Evolutionary conservation across 768 basidiomycete species (phyloP), one percentile per base, ranked within the genome.

Genomic region (Panellus pusillus): DNA sequence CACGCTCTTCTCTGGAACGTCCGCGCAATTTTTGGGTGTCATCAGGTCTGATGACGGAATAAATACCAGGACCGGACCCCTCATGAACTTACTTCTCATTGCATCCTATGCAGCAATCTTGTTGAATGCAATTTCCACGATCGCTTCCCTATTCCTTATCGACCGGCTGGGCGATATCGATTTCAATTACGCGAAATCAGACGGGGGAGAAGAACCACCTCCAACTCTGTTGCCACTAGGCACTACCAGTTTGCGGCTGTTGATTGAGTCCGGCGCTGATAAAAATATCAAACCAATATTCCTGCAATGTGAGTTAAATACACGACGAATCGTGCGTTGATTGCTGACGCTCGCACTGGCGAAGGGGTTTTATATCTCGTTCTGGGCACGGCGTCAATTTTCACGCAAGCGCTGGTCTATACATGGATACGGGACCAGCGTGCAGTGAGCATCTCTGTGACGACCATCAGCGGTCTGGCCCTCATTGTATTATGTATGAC

Each of bases 91-190:
- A 9, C 17, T 47, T 18, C 9, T 24, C 13, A 19, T 53, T n/a
- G 24, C 52, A 14, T 53, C 52, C 28, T 53, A 46, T 24, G 45
- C 44, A 7, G 52, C 52, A 9, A 53, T 53, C 3, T 44, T 53
- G 3, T 45, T 53, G 44, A 53, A 53, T 17, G 20, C 18, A 4
- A 28, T 53, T 15, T 15, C 52, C 6, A 53, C 44, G 6, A 3
- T 53, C 2, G 44, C 44, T 11, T 46, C 52, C 7, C 35, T 53
- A 1, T 46, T 53, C n/a, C 31, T 53, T 17, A 31, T 53, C 17
- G 52, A 53, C 27, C 45, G 36, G 1, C 36, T 53, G 2, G 52
- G 52, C 13, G 38, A 47, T 32, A 47, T 53, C 44, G 52, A 53
- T 7, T 20, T 52, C 2, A 52, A 52, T 19, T 32, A 52, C 9